Conservation (phyloP, 345 rosid species). For the Gynandropsis gynandra region DNA sequence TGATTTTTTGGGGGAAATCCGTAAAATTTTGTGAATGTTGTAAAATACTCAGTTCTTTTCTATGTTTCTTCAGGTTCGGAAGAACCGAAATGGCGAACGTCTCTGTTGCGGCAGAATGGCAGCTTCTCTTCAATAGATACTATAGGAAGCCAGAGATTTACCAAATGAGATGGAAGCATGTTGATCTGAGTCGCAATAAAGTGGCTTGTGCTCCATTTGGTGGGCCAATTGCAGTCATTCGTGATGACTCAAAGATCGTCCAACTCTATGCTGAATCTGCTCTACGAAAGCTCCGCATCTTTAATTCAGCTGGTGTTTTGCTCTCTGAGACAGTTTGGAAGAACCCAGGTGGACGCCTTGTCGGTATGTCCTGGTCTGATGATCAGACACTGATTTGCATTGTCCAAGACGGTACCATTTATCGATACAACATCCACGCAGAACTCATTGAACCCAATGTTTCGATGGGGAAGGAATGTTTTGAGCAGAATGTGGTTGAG, state of each 20-base stretch:
- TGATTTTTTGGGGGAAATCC: not conserved
- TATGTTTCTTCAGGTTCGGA: conserved; percentile 3
- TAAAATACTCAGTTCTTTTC: not conserved
- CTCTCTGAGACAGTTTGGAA: conserved; percentile 88
- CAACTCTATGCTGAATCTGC: conserved; percentile 98
- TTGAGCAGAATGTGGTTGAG: conserved; percentile 85
- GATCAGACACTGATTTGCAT: conserved; percentile 73
- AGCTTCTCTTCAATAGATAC: conserved; percentile 71
- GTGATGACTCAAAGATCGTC: conserved; percentile 97
- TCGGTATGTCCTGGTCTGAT: conserved; percentile 93
- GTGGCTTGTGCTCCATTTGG: conserved; percentile 93
- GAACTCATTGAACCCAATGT: conserved; percentile 66
- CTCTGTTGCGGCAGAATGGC: conserved; percentile 98
- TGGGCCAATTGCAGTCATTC: conserved; percentile 88
- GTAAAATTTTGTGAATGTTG: not conserved
- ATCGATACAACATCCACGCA: conserved; percentile 68
- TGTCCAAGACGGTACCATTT: conserved; percentile 91
- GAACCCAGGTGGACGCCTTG: conserved; percentile 81
- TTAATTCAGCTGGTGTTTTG: conserved; percentile 74
- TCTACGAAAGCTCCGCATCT: conserved; percentile 86
- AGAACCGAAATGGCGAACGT: conserved; percentile 59
- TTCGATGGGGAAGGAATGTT: conserved; percentile 75
- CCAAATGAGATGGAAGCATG: conserved; percentile 80
- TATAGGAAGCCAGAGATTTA: conserved; percentile 90
- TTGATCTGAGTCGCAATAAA: conserved; percentile 80